Base-by-base conservation (phyloP, 2,329 filamentous ascomycete species). In the Cladosporium austrohemisphaericum region DNA sequence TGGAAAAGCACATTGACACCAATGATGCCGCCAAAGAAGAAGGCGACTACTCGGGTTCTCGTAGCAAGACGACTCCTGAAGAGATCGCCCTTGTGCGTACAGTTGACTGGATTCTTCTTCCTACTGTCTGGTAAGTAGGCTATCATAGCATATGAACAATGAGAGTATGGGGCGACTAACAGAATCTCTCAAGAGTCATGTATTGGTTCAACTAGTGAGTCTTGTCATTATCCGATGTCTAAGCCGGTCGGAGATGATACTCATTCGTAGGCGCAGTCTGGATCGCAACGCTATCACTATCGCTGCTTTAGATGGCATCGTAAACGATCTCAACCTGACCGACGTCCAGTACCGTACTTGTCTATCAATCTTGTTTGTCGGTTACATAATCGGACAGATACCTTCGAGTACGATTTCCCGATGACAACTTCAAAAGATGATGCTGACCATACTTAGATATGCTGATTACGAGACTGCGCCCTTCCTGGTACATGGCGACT, bases 331-430 rank as follows among this genome's bases (percentile, higher is more conserved):
- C 0, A 63, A 63, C 1, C 78, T 82, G 73, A 66, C 60, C 4
- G 77, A 76, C 5, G 80, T 76, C 2, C 75, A 83, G 40, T 81
- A 77, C 58, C 80, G 80, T 54, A 63, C 79, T 1, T 73, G 73
- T 11, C 77, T 74, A 3, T 74, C 72, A 52, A 76, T 79, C 56
- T 66, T 32, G 4, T 32, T 32, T 16, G 29, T 32, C 8, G 29
- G 29, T 16, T 61, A 60, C 60, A 69, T 75, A 38, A 60, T 71
- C 10, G 69, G 68, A 18, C 72, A 73, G 35, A 63, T 64, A 22
- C 56, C 59, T 6, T 66, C 68, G 36, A 74, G n/a, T n/a, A n/a
- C n/a, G n/a, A n/a, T n/a, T n/a, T n/a, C n/a, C n/a, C n/a, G n/a
- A n/a, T n/a, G n/a, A n/a, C n/a, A n/a, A n/a, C n/a, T n/a, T n/a